Evolutionary conservation across 352 stramenopile genomes (phyloP), one percentile per base, ranked within the genome.

Genomic region (Globisporangium canariense): DNA sequence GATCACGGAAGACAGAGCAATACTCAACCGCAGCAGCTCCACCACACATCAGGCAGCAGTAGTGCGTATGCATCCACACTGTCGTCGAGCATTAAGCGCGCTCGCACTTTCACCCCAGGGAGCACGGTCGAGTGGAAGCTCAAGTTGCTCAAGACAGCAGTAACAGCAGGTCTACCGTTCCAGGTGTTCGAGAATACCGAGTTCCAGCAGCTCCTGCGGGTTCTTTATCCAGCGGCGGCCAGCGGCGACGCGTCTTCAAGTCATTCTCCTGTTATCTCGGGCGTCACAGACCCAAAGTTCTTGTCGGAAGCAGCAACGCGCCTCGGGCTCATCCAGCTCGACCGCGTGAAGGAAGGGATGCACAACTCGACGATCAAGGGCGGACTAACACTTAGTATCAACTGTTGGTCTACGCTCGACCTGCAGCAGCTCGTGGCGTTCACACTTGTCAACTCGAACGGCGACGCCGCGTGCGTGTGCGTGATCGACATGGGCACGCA

Each of bases 291-390:
- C 36, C 66, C 55, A 4, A 13, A 36, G 6, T 85, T 88, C 53
- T 49, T 91, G 2, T 47, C 73, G 25, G 74, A 86, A 9, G 77
- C 62, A 0, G 77, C 78, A 2, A 36, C 53, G 0, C 71, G 68
- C 4, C 54, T 94, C 3, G 82, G 78, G 0, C 53, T 34, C 1
- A 58, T 67, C n/a, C 86, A 94, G 64, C 64, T 92, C 13, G 79
- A 91, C 34, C 85, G 81, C 20, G 78, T 94, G 28, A 91, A 93
- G 50, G 82, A 94, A 78, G 81, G 80, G 14, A 92, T 88, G 80
- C 70, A 87, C 16, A 90, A 94, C 54, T 91, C 81, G 51, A 91
- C 78, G 6, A 86, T 91, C 68, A 94, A 92, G 52, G 81, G 82
- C 47, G 84, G 83, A 0, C 78, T 94, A 30, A 93, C 81, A 34